A percentile compares a stretch with the other conserved stretches of the same genome.
phyloP scores from a whole-genome alignment of 106 monocot species.

The Acorus gramineus region DNA sequence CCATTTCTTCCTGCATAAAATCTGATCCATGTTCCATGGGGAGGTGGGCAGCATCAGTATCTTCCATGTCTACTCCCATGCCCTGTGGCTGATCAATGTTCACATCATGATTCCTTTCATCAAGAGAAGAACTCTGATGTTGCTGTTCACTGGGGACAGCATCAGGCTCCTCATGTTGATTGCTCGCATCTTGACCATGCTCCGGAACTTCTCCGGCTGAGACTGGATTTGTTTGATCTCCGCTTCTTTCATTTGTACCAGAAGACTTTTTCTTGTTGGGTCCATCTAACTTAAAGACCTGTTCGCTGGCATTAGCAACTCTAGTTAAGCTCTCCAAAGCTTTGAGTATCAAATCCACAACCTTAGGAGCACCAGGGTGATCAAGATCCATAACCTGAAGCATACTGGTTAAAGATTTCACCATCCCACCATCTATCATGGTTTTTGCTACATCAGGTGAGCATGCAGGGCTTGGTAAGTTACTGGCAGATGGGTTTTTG shows the following conservation, averaged over 20 bases:
- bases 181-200: conserved; percentile 18
- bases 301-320: conserved; percentile 64
- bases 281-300: conserved; percentile 30
- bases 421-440: conserved; percentile 73
- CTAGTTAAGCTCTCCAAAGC: conserved; percentile 64
- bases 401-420: conserved; percentile 41
- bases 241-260: conserved; percentile 22
- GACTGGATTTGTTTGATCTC: conserved; percentile 11
- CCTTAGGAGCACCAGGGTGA: conserved; percentile 61
- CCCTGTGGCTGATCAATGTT: conserved; percentile 20
- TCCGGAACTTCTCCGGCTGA: conserved; percentile 6
- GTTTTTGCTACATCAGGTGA: conserved; percentile 72
- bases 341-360: conserved; percentile 56
- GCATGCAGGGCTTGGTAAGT: conserved; percentile 44
- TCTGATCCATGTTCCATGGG: conserved; percentile 16
- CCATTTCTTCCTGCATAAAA: conserved; percentile 42
- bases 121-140: conserved; percentile 26
- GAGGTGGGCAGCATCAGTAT: conserved; percentile 18
- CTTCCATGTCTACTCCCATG: conserved; percentile 22
- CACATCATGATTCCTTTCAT: conserved; percentile 13
- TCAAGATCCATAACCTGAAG: conserved; percentile 61
- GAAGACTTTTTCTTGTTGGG: conserved; percentile 27
- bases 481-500: conserved; percentile 45
- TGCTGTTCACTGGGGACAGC: conserved; percentile 18
- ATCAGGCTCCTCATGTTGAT: conserved; percentile 19